Base-by-base conservation (phyloP, 73 alveolate genomes). In the Tetrahymena malaccensis region DNA sequence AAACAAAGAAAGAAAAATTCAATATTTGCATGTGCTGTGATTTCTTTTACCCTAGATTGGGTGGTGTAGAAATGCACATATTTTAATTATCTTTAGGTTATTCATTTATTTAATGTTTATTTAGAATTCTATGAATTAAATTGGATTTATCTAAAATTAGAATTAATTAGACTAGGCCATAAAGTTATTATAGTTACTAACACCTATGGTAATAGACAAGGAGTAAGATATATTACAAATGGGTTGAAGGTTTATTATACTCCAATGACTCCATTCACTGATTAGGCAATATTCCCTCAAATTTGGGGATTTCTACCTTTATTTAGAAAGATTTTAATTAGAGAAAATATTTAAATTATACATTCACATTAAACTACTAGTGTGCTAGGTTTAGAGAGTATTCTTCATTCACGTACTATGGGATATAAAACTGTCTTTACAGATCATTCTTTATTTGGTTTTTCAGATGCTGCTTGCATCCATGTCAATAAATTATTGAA, bases 371-470 rank as follows among this genome's bases (percentile, higher is more conserved):
- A 99, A 97, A 98, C 99, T 56, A 98, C 99, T 10, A 96, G 99
- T 19, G 96, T 97, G 34, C 95, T 98, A 35, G 97, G 98, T 19
- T 93, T 96, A 15, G 99, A 98, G 95, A 94, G 97, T 85, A 85
- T 98, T 43, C 93, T 98, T 22, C 99, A 98, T 94, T 97, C 99
- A 10, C 96, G 96, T 94, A 96, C 99, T 17, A 43, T 98, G 89
- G 99, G 99, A 22, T 95, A 55, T 94, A 98, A 98, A 94, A 96
- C 96, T 27, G 99, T 99, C 85, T 99, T 97, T 96, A 99, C 99
- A 34, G 99, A 99, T 94, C 99, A 99, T 96, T 99, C 99, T 6
- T 96, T 99, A 57, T 99, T 97, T 94, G 99, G 99, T 33, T 99
- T 99, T 94, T 97, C 99, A 22, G 99, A 98, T 96, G 98, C 99